Conservation (phyloP, 1,139 yeast species). For the Geotrichum restrictum region DNA sequence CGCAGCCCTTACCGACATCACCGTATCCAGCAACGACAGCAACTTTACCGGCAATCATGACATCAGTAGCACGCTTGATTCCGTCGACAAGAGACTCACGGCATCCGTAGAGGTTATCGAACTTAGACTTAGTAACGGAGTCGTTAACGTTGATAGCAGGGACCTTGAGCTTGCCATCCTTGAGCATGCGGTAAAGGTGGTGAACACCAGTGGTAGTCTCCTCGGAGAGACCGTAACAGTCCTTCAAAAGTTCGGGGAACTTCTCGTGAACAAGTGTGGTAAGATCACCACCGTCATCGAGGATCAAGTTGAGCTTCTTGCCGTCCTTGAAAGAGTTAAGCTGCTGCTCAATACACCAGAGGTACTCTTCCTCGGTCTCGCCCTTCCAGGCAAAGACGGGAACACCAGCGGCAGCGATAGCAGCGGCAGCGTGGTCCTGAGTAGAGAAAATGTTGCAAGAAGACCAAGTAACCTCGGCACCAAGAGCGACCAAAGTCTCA, state of each 20-base stretch:
- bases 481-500: slow-evolving; percentile 94
- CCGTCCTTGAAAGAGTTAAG: slow-evolving; percentile 96
- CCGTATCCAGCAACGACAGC: slow-evolving; percentile 99
- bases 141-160: slow-evolving; percentile 99
- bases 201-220: slow-evolving; percentile 99
- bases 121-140: slow-evolving; percentile 98
- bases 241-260: slow-evolving; percentile 96
- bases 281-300: slow-evolving; percentile 99
- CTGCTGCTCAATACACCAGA: slow-evolving; percentile 99
- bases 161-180: slow-evolving; percentile 85
- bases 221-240: slow-evolving; percentile 94
- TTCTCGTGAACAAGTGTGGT: slow-evolving; percentile 96
- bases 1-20: slow-evolving; percentile 99
- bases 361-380: slow-evolving; percentile 99
- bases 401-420: slow-evolving; percentile 98
- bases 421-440: slow-evolving; percentile 99
- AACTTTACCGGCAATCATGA: slow-evolving; percentile 99
- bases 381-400: slow-evolving; percentile 99
- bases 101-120: slow-evolving; percentile 99
- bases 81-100: slow-evolving; percentile 98
- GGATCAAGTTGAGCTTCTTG: slow-evolving; percentile 92
- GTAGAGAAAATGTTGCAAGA: slow-evolving; percentile 99
- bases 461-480: slow-evolving; percentile 99
- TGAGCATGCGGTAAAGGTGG: slow-evolving; percentile 95
- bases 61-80: slow-evolving; percentile 99